Percentiles rank a stretch among this genome's conserved stretches.
phyloP scores from a whole-genome alignment of 129 eudicot species.

The Sambucus nigra region DNA sequence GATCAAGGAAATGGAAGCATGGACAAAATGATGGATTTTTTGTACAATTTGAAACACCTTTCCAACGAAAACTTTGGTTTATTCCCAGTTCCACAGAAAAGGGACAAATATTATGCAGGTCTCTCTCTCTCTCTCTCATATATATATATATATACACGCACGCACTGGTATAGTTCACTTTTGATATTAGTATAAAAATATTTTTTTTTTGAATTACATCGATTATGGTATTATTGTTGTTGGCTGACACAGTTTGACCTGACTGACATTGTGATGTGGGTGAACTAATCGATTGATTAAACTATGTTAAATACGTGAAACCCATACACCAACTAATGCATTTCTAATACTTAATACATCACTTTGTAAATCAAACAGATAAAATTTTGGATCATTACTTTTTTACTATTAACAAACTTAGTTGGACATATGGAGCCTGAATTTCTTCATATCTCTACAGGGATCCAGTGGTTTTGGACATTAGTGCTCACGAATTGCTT shows the following conservation, averaged over 20 bases:
- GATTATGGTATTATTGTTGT: neutral
- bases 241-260: neutral
- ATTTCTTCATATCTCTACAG: constrained; percentile 25
- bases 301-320: neutral
- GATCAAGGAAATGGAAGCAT: constrained; percentile 95
- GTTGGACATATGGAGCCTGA: neutral
- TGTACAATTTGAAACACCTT: constrained; percentile 77
- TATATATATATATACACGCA: neutral
- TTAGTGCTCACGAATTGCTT: constrained; percentile 64
- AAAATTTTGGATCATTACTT: too few relatives aligned
- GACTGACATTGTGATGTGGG: too few relatives aligned
- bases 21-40: constrained; percentile 90
- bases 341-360: too few relatives aligned
- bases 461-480: constrained; percentile 85
- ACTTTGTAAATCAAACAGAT: too few relatives aligned
- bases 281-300: neutral
- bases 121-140: constrained; percentile 22
- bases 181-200: neutral
- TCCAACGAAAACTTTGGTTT: constrained; percentile 67
- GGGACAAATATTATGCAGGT: constrained; percentile 91
- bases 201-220: neutral
- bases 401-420: too few relatives aligned
- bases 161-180: neutral
- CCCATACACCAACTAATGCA: too few relatives aligned
- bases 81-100: constrained; percentile 74